phyloP scores from a whole-genome alignment of 306 rosid species.

The Chamaecrista fasciculata region DNA sequence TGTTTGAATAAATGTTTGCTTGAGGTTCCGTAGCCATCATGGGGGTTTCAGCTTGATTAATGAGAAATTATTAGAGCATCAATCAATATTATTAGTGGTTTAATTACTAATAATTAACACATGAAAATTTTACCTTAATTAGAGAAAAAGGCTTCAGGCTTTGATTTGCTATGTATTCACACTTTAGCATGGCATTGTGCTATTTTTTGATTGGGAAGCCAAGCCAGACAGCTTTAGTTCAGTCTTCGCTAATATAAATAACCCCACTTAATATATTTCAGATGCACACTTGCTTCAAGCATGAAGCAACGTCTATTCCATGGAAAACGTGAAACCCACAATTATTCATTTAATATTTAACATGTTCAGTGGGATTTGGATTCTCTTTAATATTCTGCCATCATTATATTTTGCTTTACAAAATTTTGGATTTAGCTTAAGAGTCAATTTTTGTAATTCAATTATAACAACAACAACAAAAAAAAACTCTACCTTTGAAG shows the following conservation, averaged over 20 bases:
- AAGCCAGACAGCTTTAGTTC: too few species aligned
- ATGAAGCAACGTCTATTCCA: not conserved
- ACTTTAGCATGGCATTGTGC: too few species aligned
- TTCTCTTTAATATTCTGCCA: not conserved
- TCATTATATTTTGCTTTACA: not conserved
- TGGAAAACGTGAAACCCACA: not conserved
- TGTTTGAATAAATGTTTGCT: not conserved
- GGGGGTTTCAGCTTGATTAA: not conserved
- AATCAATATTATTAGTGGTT: too few species aligned
- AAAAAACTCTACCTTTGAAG: too few species aligned
- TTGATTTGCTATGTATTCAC: too few species aligned
- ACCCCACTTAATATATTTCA: constrained; percentile 11
- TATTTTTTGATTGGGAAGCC: too few species aligned
- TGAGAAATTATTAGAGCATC: not conserved
- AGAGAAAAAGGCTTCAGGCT: not conserved
- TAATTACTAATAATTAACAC: too few species aligned
- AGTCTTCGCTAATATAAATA: too few species aligned
- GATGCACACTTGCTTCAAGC: not conserved
- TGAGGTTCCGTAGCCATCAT: not conserved
- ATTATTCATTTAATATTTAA: not conserved
- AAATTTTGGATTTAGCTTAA: not conserved
- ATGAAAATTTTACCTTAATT: too few species aligned
- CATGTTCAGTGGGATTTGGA: not conserved
- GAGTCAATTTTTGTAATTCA: too few species aligned
- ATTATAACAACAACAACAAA: too few species aligned